Evolutionary conservation across 345 rosid genomes (phyloP).

Genomic region (Xanthoceras sorbifolium): DNA sequence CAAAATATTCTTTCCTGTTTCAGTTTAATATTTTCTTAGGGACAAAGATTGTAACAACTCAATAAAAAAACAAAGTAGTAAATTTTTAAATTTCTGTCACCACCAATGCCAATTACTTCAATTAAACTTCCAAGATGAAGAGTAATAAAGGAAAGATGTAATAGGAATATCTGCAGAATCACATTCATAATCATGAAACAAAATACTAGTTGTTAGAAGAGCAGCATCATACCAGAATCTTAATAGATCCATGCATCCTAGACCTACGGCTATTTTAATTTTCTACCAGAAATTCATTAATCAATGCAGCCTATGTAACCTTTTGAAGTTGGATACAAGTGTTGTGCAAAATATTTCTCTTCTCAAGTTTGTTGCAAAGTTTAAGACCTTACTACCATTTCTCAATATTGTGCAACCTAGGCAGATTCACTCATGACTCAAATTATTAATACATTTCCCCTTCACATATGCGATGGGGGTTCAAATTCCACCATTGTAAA

Average conservation of each 20-base stretch:
- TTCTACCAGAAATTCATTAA: neutral
- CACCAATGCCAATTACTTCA: neutral
- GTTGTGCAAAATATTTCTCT: neutral
- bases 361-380: neutral
- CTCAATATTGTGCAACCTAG: neutral
- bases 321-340: neutral
- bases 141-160: neutral
- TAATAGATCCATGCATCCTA: neutral
- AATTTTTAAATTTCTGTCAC: neutral
- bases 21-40: neutral
- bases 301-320: neutral
- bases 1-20: constrained; percentile 90
- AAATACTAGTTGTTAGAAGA: neutral
- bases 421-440: too few relatives aligned
- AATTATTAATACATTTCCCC: too few relatives aligned
- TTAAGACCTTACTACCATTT: neutral
- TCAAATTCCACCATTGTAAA: too few relatives aligned
- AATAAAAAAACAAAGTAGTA: neutral
- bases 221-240: neutral
- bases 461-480: too few relatives aligned
- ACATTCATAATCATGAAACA: neutral
- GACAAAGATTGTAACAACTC: neutral
- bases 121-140: neutral
- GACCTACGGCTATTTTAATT: neutral
- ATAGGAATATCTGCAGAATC: neutral